Base-by-base conservation (phyloP, 2,329 filamentous ascomycete species). In the Fusarium acutatum region DNA sequence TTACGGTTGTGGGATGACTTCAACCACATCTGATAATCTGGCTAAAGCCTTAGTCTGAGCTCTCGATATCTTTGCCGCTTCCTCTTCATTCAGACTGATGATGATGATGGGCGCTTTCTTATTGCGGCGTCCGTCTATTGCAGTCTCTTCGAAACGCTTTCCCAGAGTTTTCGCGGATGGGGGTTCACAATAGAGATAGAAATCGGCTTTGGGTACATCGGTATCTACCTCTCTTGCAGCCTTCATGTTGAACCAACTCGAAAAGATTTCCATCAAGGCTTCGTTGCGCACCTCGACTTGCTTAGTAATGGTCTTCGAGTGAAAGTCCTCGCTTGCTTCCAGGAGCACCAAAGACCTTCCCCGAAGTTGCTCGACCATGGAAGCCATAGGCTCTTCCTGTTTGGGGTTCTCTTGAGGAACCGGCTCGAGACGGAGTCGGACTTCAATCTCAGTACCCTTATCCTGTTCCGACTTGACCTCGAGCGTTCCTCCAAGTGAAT, bases 401-500 rank as follows among this genome's bases (percentile, higher is more conserved):
- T 61, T 44, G 1, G 32, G 22, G 0, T 59, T 34, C 3, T 68
- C 60, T 12, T 76, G 58, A 13, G 59, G 37, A 18, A 68, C 75
- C 0, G 68, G 56, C 5, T 72, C 54, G 3, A 88, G 75, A 11
- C 84, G 84, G 3, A 90, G 74, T 6, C 80, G 83, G 13, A 89
- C 85, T 15, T 83, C 84, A 6, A 90, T 85, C 28, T 86, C 85
- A 0, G 90, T 91, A 4, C 90, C 90, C 41, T 85, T 83, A 5
- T 85, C 85, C 15, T 84, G 81, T 60, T 88, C 83, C 56, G 85
- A 89, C 37, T 84, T 84, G 38, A 93, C 85, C 14, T 88, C 84
- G 47, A 93, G 89, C 12, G 83, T 85, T 1, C 91, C 91, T 34
- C 86, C 85, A 2, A 93, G 81, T 32, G 89, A 87, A 52, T 88